Conservation (phyloP, 345 rosid genomes). For the Acer yangbiense region DNA sequence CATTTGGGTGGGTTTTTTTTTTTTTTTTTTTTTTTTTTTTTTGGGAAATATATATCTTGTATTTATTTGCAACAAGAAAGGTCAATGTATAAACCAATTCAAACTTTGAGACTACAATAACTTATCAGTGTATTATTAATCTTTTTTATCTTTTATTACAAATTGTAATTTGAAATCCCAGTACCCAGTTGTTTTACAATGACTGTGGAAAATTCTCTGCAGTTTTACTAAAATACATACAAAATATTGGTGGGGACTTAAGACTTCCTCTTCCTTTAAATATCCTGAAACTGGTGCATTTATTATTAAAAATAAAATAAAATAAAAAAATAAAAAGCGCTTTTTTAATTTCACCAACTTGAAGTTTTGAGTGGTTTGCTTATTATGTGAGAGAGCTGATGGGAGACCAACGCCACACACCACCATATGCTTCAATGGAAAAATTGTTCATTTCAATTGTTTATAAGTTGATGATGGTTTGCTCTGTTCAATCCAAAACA, state of each 20-base stretch:
- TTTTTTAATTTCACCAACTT: conserved; percentile 4
- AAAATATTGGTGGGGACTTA: conserved; percentile 25
- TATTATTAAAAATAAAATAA: conserved; percentile 9
- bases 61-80: conserved; percentile 14
- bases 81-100: conserved; percentile 30
- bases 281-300: conserved; percentile 19
- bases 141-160: conserved; percentile 10
- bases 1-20: conserved; percentile 5
- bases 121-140: not conserved
- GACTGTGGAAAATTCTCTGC: conserved; percentile 19
- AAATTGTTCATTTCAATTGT: conserved; percentile 14
- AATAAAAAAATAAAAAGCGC: not conserved
- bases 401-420: conserved; percentile 23
- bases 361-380: conserved; percentile 20
- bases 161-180: not conserved
- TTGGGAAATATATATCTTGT: not conserved
- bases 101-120: conserved; percentile 14
- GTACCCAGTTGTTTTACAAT: conserved; percentile 2
- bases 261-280: not conserved
- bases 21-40: not conserved
- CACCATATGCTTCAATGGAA: not conserved
- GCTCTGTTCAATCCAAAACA: conserved; percentile 17
- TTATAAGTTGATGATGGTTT: not conserved
- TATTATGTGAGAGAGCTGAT: conserved; percentile 28
- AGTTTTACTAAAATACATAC: not conserved